Conservation (phyloP, 768 basidiomycete genomes). For the Pisolithus tinctorius region DNA sequence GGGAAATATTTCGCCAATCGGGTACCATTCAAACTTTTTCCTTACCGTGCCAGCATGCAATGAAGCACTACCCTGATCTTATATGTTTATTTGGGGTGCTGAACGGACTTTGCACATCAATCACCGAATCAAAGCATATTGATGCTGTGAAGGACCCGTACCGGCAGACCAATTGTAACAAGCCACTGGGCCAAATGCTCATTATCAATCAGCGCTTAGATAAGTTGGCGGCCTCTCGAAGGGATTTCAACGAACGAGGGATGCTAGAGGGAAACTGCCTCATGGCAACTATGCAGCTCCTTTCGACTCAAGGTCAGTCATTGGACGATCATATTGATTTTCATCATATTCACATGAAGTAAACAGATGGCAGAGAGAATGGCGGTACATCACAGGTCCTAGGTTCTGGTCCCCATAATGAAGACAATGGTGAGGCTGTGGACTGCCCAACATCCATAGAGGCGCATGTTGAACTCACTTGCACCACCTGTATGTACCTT, state of each 20-base stretch:
- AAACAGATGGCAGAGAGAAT: neutral
- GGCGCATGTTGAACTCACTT: conserved; percentile 11
- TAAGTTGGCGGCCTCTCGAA: conserved; percentile 3
- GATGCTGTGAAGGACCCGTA: conserved; percentile 30
- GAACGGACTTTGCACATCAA: conserved; percentile 23
- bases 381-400: neutral
- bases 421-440: neutral
- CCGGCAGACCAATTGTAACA: conserved; percentile 14
- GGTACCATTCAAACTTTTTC: conserved; percentile 6
- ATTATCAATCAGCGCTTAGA: conserved; percentile 21
- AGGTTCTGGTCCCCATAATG: neutral
- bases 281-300: neutral
- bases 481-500: conserved; percentile 27
- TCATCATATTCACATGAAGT: neutral
- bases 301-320: neutral
- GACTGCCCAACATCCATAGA: neutral
- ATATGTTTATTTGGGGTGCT: conserved; percentile 14
- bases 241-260: neutral
- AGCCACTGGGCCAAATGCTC: conserved; percentile 10
- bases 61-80: conserved; percentile 9
- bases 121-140: conserved; percentile 31
- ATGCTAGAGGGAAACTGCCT: conserved; percentile 2
- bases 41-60: conserved; percentile 14
- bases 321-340: neutral
- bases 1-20: conserved; percentile 7